Conservation (phyloP, 2,329 filamentous ascomycete genomes). For the Dothistroma septosporum region DNA sequence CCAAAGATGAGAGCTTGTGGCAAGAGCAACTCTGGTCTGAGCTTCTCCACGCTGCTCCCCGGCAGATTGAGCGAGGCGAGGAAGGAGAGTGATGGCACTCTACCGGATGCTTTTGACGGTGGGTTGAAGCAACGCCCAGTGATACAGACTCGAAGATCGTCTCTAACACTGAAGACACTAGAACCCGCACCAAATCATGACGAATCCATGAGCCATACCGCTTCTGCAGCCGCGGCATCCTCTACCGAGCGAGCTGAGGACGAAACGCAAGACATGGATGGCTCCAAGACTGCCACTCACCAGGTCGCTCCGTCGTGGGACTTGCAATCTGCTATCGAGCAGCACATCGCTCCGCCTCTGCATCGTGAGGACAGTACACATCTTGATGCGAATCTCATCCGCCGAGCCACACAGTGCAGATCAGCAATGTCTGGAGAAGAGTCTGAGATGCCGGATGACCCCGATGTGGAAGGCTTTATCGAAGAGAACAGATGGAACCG, state of each 20-base stretch:
- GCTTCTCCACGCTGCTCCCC: neutral
- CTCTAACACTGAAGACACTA: neutral
- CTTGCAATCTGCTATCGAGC: neutral
- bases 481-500: slow-evolving; percentile 5
- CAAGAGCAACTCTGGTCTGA: slow-evolving; percentile 8
- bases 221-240: neutral
- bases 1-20: neutral
- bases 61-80: neutral
- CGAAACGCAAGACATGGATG: no score
- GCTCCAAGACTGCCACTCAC: neutral
- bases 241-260: no score
- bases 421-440: neutral
- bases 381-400: slow-evolving; percentile 1
- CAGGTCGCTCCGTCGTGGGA: neutral
- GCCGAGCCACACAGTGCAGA: slow-evolving; percentile 2
- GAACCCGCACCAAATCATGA: neutral
- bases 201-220: neutral
- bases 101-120: neutral
- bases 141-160: neutral
- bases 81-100: neutral
- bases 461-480: slow-evolving; percentile 2
- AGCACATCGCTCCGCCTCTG: neutral
- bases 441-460: neutral
- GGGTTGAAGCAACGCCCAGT: neutral
- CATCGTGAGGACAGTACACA: slow-evolving; percentile 3